Conservation (phyloP, 805 yeast genomes). For the Candida qinlingensis region DNA sequence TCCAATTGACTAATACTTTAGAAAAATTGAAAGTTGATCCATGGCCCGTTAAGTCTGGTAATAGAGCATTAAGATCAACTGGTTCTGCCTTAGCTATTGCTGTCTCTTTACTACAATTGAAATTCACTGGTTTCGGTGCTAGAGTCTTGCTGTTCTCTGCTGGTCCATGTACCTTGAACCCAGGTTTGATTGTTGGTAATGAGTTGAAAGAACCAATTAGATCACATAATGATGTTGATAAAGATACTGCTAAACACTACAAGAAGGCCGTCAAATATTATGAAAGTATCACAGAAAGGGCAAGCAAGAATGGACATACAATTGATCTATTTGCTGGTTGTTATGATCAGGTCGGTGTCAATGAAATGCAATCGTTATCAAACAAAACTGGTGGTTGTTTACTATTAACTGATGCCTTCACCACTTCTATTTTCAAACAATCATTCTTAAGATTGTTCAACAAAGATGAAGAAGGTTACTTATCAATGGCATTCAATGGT, state of each 20-base stretch:
- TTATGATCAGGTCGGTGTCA: constrained; percentile 92
- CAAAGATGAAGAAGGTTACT: constrained; percentile 81
- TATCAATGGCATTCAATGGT: constrained; percentile 89
- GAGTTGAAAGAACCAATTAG: constrained; percentile 94
- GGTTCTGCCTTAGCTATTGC: constrained; percentile 92
- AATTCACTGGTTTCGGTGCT: constrained; percentile 82
- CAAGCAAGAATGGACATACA: constrained; percentile 68
- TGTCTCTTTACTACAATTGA: constrained; percentile 69
- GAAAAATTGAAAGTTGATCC: constrained; percentile 76
- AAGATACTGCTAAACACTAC: constrained; percentile 82
- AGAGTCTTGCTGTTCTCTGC: constrained; percentile 87
- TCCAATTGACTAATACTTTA: constrained; percentile 71
- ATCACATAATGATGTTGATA: constrained; percentile 94
- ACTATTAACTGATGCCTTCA: constrained; percentile 86
- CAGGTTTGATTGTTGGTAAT: constrained; percentile 89
- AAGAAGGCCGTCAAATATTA: constrained; percentile 82
- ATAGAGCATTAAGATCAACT: constrained; percentile 84
- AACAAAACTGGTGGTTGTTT: constrained; percentile 88
- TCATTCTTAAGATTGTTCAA: constrained; percentile 81
- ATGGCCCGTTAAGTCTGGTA: constrained; percentile 83
- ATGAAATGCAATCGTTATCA: constrained; percentile 84
- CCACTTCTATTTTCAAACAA: constrained; percentile 91
- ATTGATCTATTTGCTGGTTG: constrained; percentile 92
- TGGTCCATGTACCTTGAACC: constrained; percentile 92
- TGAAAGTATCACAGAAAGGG: constrained; percentile 65